Evolutionary conservation across 176 grass and related monocot genomes (phyloP), one percentile per base, ranked within the genome.

Genomic region (Eragrostis nindensis): DNA sequence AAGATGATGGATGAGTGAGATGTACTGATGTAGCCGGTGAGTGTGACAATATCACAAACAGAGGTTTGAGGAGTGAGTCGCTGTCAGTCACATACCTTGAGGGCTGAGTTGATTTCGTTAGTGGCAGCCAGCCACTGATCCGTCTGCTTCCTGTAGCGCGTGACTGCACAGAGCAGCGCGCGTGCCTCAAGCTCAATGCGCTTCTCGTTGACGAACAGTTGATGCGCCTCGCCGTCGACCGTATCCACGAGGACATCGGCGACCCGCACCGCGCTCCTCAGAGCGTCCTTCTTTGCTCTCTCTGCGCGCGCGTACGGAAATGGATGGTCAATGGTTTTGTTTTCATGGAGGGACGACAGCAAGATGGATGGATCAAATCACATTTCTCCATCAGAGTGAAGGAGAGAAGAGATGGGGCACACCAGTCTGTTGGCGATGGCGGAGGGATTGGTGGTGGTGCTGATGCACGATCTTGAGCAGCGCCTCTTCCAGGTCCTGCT

Each of bases 81-180:
- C 16, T 24, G 80, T 11, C 7, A 26, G 13, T 26, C 15, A 36
- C 32, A 36, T 52, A 95, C 87, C 90, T 92, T 97, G 66, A 97
- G 73, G 59, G 86, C 85, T 0, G 94, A 86, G 71, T 92, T 94
- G 46, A 98, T 42, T 42, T 62, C 86, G 41, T 82, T 85, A n/a
- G n/a, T 87, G 82, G 86, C 83, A 29, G 95, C 83, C 61, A 98
- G 81, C 92, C 95, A 98, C 80, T 86, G 90, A 43, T 94, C 88
- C 0, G 74, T 87, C 80, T 98, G 89, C 66, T 97, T 97, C 85
- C 85, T 97, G 82, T 92, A 92, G 5, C 84, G 67, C 62, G 82
- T 71, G 70, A 91, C 81, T 13, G 83, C 78, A 11, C 75, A 50
- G n/a, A 89, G 52, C 84, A 93, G 87, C 22, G 76, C 82, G 61